Evolutionary conservation across 805 yeast species (phyloP).

Genomic region (Candida germanica): DNA sequence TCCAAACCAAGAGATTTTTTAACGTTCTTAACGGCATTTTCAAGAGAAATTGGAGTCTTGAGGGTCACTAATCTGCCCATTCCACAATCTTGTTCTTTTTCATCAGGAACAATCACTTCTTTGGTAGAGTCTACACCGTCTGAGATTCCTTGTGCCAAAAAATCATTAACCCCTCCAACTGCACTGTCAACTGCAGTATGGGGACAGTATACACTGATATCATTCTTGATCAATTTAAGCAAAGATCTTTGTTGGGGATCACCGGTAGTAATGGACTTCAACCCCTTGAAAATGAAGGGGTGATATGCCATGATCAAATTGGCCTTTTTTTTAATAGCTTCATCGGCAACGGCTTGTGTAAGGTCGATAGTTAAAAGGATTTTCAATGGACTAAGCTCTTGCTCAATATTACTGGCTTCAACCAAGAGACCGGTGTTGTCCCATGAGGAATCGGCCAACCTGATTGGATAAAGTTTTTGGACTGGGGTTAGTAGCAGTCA

Average conservation of each 20-base stretch:
- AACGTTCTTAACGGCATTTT: slow-evolving; percentile 45
- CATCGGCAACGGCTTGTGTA: slow-evolving; percentile 79
- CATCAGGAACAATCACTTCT: slow-evolving; percentile 45
- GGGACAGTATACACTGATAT: slow-evolving; percentile 90
- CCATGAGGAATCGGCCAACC: slow-evolving; percentile 85
- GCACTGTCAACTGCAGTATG: slow-evolving; percentile 97
- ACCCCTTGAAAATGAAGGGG: slow-evolving; percentile 89
- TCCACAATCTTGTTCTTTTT: slow-evolving; percentile 56
- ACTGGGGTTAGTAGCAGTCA: slow-evolving; percentile 33
- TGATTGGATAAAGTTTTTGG: slow-evolving; percentile 75
- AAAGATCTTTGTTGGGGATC: slow-evolving; percentile 84
- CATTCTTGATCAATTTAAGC: slow-evolving; percentile 64
- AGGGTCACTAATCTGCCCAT: slow-evolving; percentile 74
- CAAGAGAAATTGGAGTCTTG: slow-evolving; percentile 39
- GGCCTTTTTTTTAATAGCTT: slow-evolving; percentile 60
- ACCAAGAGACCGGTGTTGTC: slow-evolving; percentile 92
- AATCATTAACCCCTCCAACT: slow-evolving; percentile 89
- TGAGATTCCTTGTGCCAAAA: slow-evolving; percentile 65
- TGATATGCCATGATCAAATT: slow-evolving; percentile 78
- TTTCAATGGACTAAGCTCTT: slow-evolving; percentile 1
- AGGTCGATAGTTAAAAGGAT: slow-evolving; percentile 78
- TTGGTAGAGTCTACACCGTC: slow-evolving; percentile 21
- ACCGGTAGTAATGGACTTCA: slow-evolving; percentile 59
- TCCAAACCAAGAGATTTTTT: slow-evolving; percentile 52
- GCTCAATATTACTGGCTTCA: slow-evolving; percentile 43